Evolutionary conservation across 805 yeast genomes (phyloP), one percentile per base, ranked within the genome.

Genomic region (Starmerella asiatica): DNA sequence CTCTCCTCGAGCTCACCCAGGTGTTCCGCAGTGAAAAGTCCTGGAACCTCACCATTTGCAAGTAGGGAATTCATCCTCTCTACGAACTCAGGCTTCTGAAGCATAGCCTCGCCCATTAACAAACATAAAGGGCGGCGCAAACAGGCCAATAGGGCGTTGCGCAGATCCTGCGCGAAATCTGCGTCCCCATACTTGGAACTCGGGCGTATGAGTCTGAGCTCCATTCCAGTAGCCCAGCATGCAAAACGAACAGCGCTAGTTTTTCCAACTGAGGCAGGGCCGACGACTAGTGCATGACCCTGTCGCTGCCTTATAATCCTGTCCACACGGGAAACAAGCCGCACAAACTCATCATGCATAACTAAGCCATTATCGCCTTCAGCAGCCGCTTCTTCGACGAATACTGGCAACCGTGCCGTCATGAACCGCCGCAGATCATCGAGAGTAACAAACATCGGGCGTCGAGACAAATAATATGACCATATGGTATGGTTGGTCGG

Each of bases 31-130:
- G 76, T 85, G 56, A 83, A 88, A 12, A 88, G 61, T 3, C 94
- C 95, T 1, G 95, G 95, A 29, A 85, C 69, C 52, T 88, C 96
- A 0, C 94, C 81, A 57, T 88, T 88, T 0, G 96, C 95, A 29
- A 88, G 65, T n/a, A 88, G 61, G 0, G 94, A 82, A 51, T 88
- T 88, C 91, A 88, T 84, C 45, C 94, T 64, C 57, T 88, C 97
- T 23, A 88, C 59, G 53, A 86, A 88, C 0, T 91, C 65, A 0
- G 93, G 67, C 26, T 82, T 86, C 31, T 76, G 50, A 37, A 85
- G 72, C 21, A 77, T 73, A 0, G 93, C 75, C 50, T 88, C 95
- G 49, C 84, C 94, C 16, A 88, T 67, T 17, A 86, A 63, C 40
- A 83, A 72, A 47, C 93, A 80, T 0, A 76, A 56, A 6, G 50